Base-by-base conservation (phyloP, 345 rosid genomes). In the Erysimum cheiranthoides region DNA sequence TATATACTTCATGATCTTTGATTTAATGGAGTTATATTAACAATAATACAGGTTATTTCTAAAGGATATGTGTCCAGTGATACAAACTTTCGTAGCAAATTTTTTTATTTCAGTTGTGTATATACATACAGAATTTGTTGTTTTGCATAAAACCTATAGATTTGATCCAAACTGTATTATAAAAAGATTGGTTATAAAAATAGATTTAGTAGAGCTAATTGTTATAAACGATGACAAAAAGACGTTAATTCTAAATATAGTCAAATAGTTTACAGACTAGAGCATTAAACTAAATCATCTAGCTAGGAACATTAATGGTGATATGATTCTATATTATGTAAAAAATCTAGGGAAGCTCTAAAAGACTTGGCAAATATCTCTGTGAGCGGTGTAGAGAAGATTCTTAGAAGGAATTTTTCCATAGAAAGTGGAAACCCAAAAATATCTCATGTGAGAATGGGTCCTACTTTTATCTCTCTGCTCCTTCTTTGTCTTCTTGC, bases 361-460 rank as follows among this genome's bases (percentile, higher is more conserved):
- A 3, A 39, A 42, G 25, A 52, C 7, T 62, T 42, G 14, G 25
- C 8, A 28, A 43, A 63, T 43, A 63, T 63, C 53, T 62, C 51
- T 34, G 70, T 5, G 43, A 32, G 10, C 31, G 1, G 14, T 14
- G 36, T 8, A n/a, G 25, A 39, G 39, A 54, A 68, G 52, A 6
- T 73, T 73, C 65, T 54, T 21, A 31, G 64, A 73, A 64, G 47
- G 35, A 73, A 42, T 3, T 13, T 36, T 31, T 6, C 36, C 6
- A 10, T 12, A 6, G 27, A 42, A 62, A 31, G 42, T 53, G 7
- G 62, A 42, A 73, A 64, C 47, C 40, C 51, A 13, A 74, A 71
- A 74, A 66, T 66, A 66, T 73, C 70, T 62, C 46, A 73, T 64
- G 65, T 74, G 59, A 14, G 28, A 52, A 30, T 63, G 70, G 63